A percentile compares a stretch with the other conserved stretches of the same genome.
Evolutionary conservation across 805 yeast species (phyloP).

Genomic region (Myxozyma udenii): DNA sequence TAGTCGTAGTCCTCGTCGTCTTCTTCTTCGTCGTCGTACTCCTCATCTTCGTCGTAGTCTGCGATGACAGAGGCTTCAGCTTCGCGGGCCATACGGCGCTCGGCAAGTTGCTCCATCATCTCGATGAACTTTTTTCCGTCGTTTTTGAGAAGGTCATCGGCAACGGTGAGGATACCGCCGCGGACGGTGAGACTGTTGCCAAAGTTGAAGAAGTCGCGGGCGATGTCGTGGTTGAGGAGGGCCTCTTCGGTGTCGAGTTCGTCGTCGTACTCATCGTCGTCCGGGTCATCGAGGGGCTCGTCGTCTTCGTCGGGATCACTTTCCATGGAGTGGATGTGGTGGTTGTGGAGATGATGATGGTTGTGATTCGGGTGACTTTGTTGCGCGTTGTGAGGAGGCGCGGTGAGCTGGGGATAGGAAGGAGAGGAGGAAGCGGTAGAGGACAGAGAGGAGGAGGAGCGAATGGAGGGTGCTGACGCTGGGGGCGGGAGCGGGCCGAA

Average conservation of each 20-base stretch:
- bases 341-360: constrained; percentile 24
- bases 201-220: constrained; percentile 34
- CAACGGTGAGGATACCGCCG: constrained; percentile 56
- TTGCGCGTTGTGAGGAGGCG: background rate
- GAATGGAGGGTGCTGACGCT: background rate
- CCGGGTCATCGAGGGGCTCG: constrained; percentile 25
- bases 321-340: constrained; percentile 7
- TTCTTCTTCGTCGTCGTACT: constrained; percentile 37
- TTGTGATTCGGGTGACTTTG: background rate
- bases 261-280: constrained; percentile 26
- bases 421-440: no score
- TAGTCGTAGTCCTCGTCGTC: constrained; percentile 33
- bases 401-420: constrained; percentile 12
- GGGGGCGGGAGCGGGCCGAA: constrained; percentile 27
- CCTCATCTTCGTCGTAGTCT: constrained; percentile 38
- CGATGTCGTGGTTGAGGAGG: constrained; percentile 18
- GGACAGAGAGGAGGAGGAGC: no score
- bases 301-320: constrained; percentile 24
- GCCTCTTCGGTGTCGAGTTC: constrained; percentile 21
- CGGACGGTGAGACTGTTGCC: constrained; percentile 37
- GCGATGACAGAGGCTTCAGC: constrained; percentile 36
- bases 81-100: constrained; percentile 46
- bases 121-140: constrained; percentile 76
- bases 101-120: constrained; percentile 74
- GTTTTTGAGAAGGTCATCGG: constrained; percentile 73